Conservation (phyloP, 2,329 filamentous ascomycete species). For the Alternaria solani region DNA sequence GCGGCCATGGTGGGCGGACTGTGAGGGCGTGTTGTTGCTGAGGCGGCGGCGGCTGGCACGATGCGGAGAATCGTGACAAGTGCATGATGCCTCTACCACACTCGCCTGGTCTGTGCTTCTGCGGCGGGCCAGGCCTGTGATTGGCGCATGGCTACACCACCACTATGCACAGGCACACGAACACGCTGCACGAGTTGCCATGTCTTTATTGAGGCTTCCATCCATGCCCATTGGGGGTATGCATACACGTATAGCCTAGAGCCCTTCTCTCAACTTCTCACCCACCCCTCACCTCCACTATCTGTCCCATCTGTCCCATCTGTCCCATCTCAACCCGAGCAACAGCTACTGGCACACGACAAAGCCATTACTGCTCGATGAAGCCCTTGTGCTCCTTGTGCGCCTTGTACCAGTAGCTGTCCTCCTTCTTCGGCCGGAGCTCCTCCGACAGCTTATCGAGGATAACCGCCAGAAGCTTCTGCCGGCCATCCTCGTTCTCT, state of each 20-base stretch:
- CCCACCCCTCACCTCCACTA: not conserved
- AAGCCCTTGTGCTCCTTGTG: conserved; percentile 89
- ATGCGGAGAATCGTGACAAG: conserved; percentile 26
- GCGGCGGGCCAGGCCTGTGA: conserved; percentile 23
- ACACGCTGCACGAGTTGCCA: not conserved
- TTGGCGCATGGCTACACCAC: conserved; percentile 18
- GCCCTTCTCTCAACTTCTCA: not conserved
- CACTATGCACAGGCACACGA: not conserved
- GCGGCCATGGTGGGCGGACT: conserved; percentile 48
- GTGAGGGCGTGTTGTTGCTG: conserved; percentile 19
- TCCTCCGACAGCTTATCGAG: conserved; percentile 76
- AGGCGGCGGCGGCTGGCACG: conserved; percentile 17
- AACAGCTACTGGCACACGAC: not conserved
- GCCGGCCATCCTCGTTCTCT: conserved; percentile 78
- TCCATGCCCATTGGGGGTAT: conserved; percentile 5
- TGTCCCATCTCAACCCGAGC: not conserved
- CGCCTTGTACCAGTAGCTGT: conserved; percentile 82
- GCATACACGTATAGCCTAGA: not conserved
- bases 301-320: not conserved
- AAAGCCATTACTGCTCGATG: conserved; percentile 38
- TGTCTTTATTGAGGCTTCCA: not conserved
- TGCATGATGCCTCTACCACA: conserved; percentile 16
- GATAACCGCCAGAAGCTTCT: conserved; percentile 75
- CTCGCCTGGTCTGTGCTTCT: conserved; percentile 17
- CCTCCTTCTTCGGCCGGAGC: conserved; percentile 69